Percentiles rank a stretch among this genome's conserved stretches.
These are phyloP conservation scores for Dissoconium aciculare DNA, from an alignment of 2,329 filamentous ascomycete genomes.

Conservation along the genomic window DNA sequence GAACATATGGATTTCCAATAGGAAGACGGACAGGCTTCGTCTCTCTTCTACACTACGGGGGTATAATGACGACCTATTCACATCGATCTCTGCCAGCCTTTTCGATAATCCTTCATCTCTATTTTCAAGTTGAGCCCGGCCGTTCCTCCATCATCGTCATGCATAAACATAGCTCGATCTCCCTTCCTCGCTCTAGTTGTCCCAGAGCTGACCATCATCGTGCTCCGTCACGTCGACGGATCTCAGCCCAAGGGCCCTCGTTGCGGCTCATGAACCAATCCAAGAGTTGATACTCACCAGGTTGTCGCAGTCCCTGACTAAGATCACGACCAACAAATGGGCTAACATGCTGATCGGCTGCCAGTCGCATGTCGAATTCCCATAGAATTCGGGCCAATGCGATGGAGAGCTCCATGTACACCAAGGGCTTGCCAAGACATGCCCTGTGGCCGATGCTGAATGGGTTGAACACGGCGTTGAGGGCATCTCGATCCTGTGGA, in stretches of 20 bases:
- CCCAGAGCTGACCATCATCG: too few relatives aligned
- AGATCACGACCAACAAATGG: constrained; percentile 32
- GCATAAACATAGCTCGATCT: too few relatives aligned
- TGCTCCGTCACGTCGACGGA: too few relatives aligned
- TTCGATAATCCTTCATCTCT: too few relatives aligned
- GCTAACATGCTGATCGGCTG: constrained; percentile 36
- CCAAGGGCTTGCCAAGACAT: constrained; percentile 49
- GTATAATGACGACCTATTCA: too few relatives aligned
- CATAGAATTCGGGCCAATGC: constrained; percentile 15
- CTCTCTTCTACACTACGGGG: too few relatives aligned
- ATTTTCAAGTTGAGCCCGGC: too few relatives aligned
- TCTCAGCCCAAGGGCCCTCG: constrained; percentile 53
- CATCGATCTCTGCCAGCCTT: too few relatives aligned
- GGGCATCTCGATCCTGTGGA: constrained; percentile 8
- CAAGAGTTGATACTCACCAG: constrained; percentile 50
- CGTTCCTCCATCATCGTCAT: too few relatives aligned
- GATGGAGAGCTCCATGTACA: constrained; percentile 16
- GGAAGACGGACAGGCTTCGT: too few relatives aligned
- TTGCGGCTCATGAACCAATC: constrained; percentile 64
- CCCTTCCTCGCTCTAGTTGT: too few relatives aligned
- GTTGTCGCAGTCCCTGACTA: constrained; percentile 41
- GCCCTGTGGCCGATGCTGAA: constrained; percentile 56
- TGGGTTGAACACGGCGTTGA: constrained; percentile 55
- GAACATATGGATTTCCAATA: too few relatives aligned
- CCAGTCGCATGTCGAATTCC: constrained; percentile 15